A percentile compares a stretch with the other conserved stretches of the same genome.
Conservation (phyloP, 2,329 filamentous ascomycete genomes). For the Pestalotiopsis sp. region DNA sequence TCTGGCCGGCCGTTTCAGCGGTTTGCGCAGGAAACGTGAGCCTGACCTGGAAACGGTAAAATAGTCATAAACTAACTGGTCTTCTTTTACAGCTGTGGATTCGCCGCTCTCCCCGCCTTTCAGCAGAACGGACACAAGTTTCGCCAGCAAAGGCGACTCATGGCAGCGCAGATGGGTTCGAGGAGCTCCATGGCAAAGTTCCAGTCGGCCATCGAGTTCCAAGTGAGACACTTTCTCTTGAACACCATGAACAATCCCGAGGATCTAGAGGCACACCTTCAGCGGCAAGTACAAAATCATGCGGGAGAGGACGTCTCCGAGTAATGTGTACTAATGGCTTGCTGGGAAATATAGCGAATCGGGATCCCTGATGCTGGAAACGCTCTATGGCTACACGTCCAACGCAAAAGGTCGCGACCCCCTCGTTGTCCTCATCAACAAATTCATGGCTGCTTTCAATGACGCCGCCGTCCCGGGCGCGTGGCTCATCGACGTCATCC, state of each 20-base stretch:
- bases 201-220: slow-evolving; percentile 41
- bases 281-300: slow-evolving; percentile 31
- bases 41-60: background rate
- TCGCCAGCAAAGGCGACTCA: slow-evolving; percentile 43
- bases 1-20: slow-evolving; percentile 34
- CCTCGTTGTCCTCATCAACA: slow-evolving; percentile 20
- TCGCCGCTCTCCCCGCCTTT: slow-evolving; percentile 35
- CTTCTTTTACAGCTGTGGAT: slow-evolving; percentile 29
- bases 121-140: slow-evolving; percentile 37
- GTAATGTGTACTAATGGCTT: background rate
- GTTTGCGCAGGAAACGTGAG: slow-evolving; percentile 38
- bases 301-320: background rate
- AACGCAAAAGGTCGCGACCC: slow-evolving; percentile 22
- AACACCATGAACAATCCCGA: slow-evolving; percentile 39
- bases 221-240: slow-evolving; percentile 43
- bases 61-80: background rate
- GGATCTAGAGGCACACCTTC: slow-evolving; percentile 39
- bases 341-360: slow-evolving; percentile 31
- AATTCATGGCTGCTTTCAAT: slow-evolving; percentile 21
- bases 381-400: slow-evolving; percentile 28
- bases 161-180: slow-evolving; percentile 44
- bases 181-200: slow-evolving; percentile 38
- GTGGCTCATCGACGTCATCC: slow-evolving; percentile 29
- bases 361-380: slow-evolving; percentile 25
- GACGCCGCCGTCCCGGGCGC: slow-evolving; percentile 16